Evolutionary conservation across 768 basidiomycete species (phyloP).

Genomic region (Hydnomerulius pinastri): DNA sequence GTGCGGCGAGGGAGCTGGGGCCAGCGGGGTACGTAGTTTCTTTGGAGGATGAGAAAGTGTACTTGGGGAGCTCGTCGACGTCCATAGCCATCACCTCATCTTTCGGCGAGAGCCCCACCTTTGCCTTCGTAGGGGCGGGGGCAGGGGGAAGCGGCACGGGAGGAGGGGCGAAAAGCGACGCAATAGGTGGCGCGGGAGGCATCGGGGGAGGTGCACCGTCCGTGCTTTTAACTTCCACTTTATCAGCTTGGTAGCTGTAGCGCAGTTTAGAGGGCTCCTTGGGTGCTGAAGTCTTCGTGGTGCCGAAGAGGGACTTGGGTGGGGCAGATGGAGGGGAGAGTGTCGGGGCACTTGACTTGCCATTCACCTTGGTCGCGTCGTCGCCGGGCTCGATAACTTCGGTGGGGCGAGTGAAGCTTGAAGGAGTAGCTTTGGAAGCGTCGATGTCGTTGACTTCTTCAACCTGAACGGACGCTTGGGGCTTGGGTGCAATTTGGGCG

Average conservation of each 20-base stretch:
- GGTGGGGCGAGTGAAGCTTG: slow-evolving; percentile 29
- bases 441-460: slow-evolving; percentile 39
- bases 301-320: slow-evolving; percentile 22
- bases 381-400: slow-evolving; percentile 44
- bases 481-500: slow-evolving; percentile 10
- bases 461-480: neutral
- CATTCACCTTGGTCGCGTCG: slow-evolving; percentile 16
- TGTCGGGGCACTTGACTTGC: slow-evolving; percentile 10
- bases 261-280: slow-evolving; percentile 81
- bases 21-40: slow-evolving; percentile 17
- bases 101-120: slow-evolving; percentile 28
- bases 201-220: slow-evolving; percentile 8
- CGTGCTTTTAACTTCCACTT: slow-evolving; percentile 33
- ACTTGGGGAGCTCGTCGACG: slow-evolving; percentile 37
- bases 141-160: neutral
- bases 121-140: slow-evolving; percentile 9
- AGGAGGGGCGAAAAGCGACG: slow-evolving; percentile 34
- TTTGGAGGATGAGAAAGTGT: slow-evolving; percentile 25
- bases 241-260: slow-evolving; percentile 66
- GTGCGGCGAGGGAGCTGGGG: slow-evolving; percentile 23
- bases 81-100: slow-evolving; percentile 30
- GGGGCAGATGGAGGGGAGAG: slow-evolving; percentile 22
- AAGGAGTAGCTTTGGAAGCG: slow-evolving; percentile 15
- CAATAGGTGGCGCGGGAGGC: slow-evolving; percentile 3
- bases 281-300: slow-evolving; percentile 56